phyloP scores from a whole-genome alignment of 805 yeast genomes.

The Saturnispora zaruensis region DNA sequence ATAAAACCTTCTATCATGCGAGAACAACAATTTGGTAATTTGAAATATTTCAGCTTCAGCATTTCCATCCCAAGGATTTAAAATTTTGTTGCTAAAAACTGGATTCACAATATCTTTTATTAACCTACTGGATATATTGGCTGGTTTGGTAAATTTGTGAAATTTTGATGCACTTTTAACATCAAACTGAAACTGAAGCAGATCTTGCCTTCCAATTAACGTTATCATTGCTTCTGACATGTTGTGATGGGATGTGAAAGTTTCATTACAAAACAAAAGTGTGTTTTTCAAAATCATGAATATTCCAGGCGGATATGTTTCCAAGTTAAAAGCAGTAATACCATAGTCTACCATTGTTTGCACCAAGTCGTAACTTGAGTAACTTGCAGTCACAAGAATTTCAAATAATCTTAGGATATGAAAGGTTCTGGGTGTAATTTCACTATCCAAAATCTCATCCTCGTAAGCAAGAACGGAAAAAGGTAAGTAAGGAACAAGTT shows the following conservation, averaged over 20 bases:
- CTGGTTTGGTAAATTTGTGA: slow-evolving; percentile 11
- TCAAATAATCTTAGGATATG: slow-evolving; percentile 55
- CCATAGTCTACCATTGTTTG: slow-evolving; percentile 52
- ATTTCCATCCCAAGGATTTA: slow-evolving; percentile 62
- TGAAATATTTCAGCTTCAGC: slow-evolving; percentile 60
- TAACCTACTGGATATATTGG: slow-evolving; percentile 30
- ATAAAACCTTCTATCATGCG: slow-evolving; percentile 67
- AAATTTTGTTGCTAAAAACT: slow-evolving; percentile 36
- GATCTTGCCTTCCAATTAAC: slow-evolving; percentile 61
- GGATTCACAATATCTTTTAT: slow-evolving; percentile 29
- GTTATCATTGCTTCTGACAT: slow-evolving; percentile 34
- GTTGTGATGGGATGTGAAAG: slow-evolving; percentile 41
- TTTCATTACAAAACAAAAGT: slow-evolving; percentile 44
- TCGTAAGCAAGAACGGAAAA: slow-evolving; percentile 64
- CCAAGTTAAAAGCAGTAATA: slow-evolving; percentile 43
- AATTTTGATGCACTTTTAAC: not conserved
- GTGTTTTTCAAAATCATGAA: slow-evolving; percentile 58
- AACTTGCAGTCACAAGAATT: slow-evolving; percentile 45
- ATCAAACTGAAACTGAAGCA: slow-evolving; percentile 27
- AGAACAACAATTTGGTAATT: slow-evolving; percentile 65
- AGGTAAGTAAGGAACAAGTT: slow-evolving; percentile 48
- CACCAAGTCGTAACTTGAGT: slow-evolving; percentile 45
- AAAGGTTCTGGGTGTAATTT: slow-evolving; percentile 59
- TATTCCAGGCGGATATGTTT: slow-evolving; percentile 69
- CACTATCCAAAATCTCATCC: slow-evolving; percentile 45